A percentile compares a stretch with the other conserved stretches of the same genome.
Evolutionary conservation across 1,139 yeast genomes (phyloP).

Genomic region (Hansenula lynferdii): DNA sequence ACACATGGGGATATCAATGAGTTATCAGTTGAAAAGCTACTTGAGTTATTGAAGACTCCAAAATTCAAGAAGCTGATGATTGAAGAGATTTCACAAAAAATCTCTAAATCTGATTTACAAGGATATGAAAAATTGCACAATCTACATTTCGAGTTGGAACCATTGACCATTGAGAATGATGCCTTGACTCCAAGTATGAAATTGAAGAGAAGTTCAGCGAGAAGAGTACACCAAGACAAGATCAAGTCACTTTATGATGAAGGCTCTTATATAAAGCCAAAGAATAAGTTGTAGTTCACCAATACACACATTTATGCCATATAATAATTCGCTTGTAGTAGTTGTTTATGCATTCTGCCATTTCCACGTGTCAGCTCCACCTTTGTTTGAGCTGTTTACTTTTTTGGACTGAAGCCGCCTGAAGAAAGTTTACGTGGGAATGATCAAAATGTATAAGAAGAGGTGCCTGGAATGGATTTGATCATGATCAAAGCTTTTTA

Average conservation of each 20-base stretch:
- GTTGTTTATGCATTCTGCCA: too few species aligned
- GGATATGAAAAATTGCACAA: slow-evolving; percentile 58
- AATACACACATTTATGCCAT: too few species aligned
- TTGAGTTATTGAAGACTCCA: slow-evolving; percentile 19
- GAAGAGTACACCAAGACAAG: slow-evolving; percentile 36
- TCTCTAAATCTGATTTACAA: slow-evolving; percentile 27
- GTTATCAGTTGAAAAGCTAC: slow-evolving; percentile 8
- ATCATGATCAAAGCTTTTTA: too few species aligned
- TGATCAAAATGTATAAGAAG: too few species aligned
- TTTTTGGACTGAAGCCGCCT: too few species aligned
- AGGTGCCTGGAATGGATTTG: too few species aligned
- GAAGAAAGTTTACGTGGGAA: too few species aligned
- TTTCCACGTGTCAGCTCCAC: neutral
- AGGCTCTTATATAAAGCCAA: slow-evolving; percentile 30
- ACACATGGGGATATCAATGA: slow-evolving; percentile 1
- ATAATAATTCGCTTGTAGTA: too few species aligned
- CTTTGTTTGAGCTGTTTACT: neutral
- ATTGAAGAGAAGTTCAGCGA: slow-evolving; percentile 55
- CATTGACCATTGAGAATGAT: slow-evolving; percentile 52
- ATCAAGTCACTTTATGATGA: slow-evolving; percentile 49
- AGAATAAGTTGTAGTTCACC: too few species aligned
- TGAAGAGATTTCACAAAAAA: slow-evolving; percentile 21
- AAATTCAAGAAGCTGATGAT: slow-evolving; percentile 26
- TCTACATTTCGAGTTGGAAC: slow-evolving; percentile 48
- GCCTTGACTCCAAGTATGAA: slow-evolving; percentile 65